Evolutionary conservation across 441 rosid genomes (phyloP).

Genomic region (Gossypium schwendimanii): DNA sequence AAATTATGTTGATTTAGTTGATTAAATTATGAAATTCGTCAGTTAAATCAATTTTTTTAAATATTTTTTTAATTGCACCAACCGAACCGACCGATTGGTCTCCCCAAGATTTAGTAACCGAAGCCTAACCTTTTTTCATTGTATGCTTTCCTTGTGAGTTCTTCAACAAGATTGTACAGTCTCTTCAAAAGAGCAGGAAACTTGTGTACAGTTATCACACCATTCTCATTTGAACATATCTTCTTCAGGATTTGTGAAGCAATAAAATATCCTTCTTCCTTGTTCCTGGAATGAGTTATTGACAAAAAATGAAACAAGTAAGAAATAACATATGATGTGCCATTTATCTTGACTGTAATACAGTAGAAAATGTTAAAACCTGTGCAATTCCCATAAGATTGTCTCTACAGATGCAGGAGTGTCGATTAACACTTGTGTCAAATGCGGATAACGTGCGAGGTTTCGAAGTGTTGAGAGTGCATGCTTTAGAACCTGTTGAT

Average conservation of each 20-base stretch:
- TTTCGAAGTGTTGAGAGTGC: constrained; percentile 73
- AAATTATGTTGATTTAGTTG: too few relatives aligned
- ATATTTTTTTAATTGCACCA: too few relatives aligned
- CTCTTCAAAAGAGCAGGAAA: constrained; percentile 63
- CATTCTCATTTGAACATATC: constrained; percentile 47
- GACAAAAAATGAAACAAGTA: background rate
- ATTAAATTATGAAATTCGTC: too few relatives aligned
- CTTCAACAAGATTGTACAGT: constrained; percentile 59
- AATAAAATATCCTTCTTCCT: constrained; percentile 76
- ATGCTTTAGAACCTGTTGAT: constrained; percentile 75
- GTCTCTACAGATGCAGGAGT: constrained; percentile 53
- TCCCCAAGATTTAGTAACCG: background rate
- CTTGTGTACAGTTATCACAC: constrained; percentile 42
- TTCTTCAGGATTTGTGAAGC: constrained; percentile 62
- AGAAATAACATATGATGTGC: background rate
- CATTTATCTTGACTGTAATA: background rate
- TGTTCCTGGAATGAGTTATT: constrained; percentile 51
- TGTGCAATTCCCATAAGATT: constrained; percentile 58
- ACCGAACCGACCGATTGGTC: background rate
- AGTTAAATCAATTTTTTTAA: too few relatives aligned
- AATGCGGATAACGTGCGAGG: constrained; percentile 59
- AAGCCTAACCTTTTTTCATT: constrained; percentile 48
- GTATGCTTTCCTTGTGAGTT: constrained; percentile 52
- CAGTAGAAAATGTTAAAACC: constrained; percentile 29
- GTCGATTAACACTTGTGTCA: constrained; percentile 51